phyloP scores from a whole-genome alignment of 805 yeast genomes.

The Wickerhamiella qilinensis region DNA sequence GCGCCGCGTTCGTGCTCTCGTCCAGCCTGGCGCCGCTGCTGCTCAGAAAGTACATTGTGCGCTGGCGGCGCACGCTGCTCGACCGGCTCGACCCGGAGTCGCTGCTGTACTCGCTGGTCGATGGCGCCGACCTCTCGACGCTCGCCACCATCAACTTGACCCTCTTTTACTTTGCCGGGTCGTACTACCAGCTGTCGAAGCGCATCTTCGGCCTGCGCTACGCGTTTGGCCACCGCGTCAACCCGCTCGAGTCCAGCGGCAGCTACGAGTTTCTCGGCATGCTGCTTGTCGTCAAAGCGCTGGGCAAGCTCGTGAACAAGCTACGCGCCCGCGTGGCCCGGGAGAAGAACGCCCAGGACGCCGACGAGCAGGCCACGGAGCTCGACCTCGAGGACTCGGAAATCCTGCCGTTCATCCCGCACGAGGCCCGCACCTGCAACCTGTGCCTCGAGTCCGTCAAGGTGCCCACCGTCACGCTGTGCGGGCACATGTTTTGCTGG shows the following conservation, averaged over 20 bases:
- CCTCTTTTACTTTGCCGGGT: slow-evolving; percentile 66
- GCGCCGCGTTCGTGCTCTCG: slow-evolving; percentile 42
- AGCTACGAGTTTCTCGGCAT: slow-evolving; percentile 57
- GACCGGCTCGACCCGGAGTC: slow-evolving; percentile 2
- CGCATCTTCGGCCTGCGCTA: slow-evolving; percentile 69
- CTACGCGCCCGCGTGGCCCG: slow-evolving; percentile 7
- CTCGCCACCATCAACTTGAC: slow-evolving; percentile 61
- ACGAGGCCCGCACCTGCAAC: slow-evolving; percentile 59
- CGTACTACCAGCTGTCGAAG: slow-evolving; percentile 63
- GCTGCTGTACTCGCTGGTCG: slow-evolving; percentile 3
- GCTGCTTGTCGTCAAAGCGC: slow-evolving; percentile 20
- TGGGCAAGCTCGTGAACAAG: slow-evolving; percentile 8
- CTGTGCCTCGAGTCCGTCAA: slow-evolving; percentile 67
- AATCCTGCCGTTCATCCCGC: slow-evolving; percentile 52
- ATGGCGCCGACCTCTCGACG: slow-evolving; percentile 18
- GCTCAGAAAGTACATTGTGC: slow-evolving; percentile 12
- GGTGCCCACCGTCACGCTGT: slow-evolving; percentile 70
- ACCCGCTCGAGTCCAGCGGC: slow-evolving; percentile 18
- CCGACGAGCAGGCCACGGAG: slow-evolving; percentile 10
- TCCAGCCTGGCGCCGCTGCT: slow-evolving; percentile 50
- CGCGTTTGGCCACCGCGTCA: slow-evolving; percentile 25
- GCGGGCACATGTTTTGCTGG: slow-evolving; percentile 96
- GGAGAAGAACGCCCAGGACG: slow-evolving; percentile 6
- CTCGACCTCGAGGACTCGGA: slow-evolving; percentile 42
- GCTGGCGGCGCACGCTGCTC: slow-evolving; percentile 11